Percentiles rank a stretch among this genome's conserved stretches.
Conservation (phyloP, 2,329 filamentous ascomycete genomes). For the Neofusicoccum laricinum region DNA sequence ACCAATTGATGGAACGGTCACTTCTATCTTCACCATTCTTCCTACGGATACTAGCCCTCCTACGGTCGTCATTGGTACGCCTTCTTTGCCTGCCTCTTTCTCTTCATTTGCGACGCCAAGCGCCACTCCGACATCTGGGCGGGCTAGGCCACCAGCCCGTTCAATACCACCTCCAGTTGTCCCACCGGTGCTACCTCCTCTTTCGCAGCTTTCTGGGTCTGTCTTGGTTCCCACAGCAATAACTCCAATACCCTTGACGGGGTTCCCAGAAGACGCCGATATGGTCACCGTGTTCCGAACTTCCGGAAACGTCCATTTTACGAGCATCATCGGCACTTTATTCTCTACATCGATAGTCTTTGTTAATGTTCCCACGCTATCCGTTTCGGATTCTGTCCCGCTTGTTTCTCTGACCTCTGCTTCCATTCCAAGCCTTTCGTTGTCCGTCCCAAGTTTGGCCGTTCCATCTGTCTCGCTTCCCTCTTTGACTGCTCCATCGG, state of each 20-base stretch:
- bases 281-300: background rate
- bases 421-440: background rate
- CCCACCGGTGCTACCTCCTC: background rate
- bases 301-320: background rate
- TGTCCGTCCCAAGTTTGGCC: background rate
- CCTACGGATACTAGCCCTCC: background rate
- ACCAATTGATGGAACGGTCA: background rate
- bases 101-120: too few species aligned
- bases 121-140: background rate
- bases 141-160: background rate
- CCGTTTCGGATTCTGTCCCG: background rate
- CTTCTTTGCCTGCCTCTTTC: background rate
- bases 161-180: too few species aligned
- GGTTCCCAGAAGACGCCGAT: background rate
- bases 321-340: background rate
- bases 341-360: background rate
- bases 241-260: background rate
- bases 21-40: background rate
- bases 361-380: background rate
- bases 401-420: background rate
- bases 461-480: background rate
- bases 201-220: background rate
- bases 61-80: slow-evolving; percentile 1
- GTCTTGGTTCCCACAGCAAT: background rate
- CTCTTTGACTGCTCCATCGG: background rate